Evolutionary conservation across 441 rosid species (phyloP), one percentile per base, ranked within the genome.

Genomic region (Raphanus hybrid): DNA sequence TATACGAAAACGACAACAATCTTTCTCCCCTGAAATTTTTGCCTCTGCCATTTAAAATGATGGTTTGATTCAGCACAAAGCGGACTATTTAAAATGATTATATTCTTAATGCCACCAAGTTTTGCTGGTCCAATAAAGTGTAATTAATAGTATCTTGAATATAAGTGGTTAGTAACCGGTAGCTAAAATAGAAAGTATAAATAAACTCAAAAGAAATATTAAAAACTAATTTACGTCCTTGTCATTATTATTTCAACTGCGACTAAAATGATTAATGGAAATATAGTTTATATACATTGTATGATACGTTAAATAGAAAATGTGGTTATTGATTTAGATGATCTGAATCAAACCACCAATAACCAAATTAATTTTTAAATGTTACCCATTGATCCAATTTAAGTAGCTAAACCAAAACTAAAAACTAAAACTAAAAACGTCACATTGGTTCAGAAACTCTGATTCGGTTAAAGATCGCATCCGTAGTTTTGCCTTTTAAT

Each of bases 1-100:
- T 62, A 50, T 9, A 69, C 20, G 59, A 70, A 23, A 61, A 70
- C 50, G 80, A 76, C 74, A 76, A 63, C 50, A 54, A 64, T 34
- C 5, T 76, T 26, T 52, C 35, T 35, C 11, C 55, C 29, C 75
- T n/a, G 71, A 52, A 39, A 39, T 35, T 69, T 35, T n/a, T 37
- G 69, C 32, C 12, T 59, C 41, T 61, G 69, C 23, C 54, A 8
- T 43, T 15, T 15, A 27, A 66, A 5, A 41, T 27, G 20, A 45
- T 29, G 61, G 37, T 60, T 67, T 43, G 67, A 32, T 43, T 65
- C 78, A 45, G 15, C 73, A 68, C 23, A 75, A 20, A 75, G 55
- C 34, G 18, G 74, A 50, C 70, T 62, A 62, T 37, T 69, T 4
- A 69, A 62, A 6, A 35, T 60, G 61, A 59, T 45, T 35, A 10